A percentile compares a stretch with the other conserved stretches of the same genome.
phyloP scores from a whole-genome alignment of 148 eudicot species.

The Camellia granthamiana region DNA sequence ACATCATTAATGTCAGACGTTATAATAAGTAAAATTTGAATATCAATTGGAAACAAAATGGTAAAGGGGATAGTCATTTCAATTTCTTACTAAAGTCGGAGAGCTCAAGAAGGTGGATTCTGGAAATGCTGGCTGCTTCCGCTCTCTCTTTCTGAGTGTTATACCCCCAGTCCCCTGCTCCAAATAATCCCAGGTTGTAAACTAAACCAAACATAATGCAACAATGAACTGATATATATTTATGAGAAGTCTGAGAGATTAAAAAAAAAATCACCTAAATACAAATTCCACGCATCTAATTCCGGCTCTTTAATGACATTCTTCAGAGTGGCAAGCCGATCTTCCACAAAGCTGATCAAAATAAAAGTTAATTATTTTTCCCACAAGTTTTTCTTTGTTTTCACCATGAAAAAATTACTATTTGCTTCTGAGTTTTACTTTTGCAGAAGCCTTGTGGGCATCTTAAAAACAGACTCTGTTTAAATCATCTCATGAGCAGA shows the following conservation, averaged over 20 bases:
- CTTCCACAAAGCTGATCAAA: constrained; percentile 90
- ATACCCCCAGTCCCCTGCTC: constrained; percentile 92
- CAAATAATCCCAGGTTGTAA: constrained; percentile 18
- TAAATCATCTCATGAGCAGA: constrained; percentile 1
- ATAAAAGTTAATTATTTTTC: neutral
- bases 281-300: constrained; percentile 79
- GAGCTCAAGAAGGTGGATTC: constrained; percentile 72
- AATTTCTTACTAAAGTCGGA: constrained; percentile 85
- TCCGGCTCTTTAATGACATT: constrained; percentile 93
- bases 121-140: constrained; percentile 70
- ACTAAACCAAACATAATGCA: neutral
- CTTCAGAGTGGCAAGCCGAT: constrained; percentile 85
- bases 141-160: constrained; percentile 82
- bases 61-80: constrained; percentile 40
- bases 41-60: neutral
- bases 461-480: neutral
- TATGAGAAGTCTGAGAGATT: neutral
- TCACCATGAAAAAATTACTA: neutral
- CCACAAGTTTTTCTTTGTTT: neutral
- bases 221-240: neutral
- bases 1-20: neutral
- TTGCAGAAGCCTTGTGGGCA: neutral
- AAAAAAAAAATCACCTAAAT: constrained; percentile 57
- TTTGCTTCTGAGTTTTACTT: neutral
- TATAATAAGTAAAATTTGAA: neutral